phyloP scores from a whole-genome alignment of 768 basidiomycete species.

The Trametes punicea region DNA sequence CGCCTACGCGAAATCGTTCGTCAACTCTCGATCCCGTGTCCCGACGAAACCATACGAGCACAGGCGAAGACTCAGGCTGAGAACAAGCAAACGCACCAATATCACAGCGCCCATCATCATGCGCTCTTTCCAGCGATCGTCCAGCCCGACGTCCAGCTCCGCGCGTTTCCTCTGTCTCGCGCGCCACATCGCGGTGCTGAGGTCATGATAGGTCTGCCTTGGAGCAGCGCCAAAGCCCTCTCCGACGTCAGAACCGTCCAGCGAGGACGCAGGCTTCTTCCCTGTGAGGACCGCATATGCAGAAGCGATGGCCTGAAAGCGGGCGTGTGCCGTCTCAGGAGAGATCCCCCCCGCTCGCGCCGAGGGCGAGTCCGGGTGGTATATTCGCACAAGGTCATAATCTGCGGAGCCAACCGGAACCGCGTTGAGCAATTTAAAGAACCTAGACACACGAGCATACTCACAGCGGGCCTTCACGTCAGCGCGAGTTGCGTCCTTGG shows the following conservation, averaged over 20 bases:
- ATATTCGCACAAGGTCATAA: constrained; percentile 75
- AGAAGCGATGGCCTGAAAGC: constrained; percentile 64
- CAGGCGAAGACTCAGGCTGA: background rate
- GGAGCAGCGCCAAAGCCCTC: background rate
- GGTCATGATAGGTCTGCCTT: constrained; percentile 22
- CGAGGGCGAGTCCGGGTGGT: constrained; percentile 68
- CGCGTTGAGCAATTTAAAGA: background rate
- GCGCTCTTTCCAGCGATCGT: constrained; percentile 68
- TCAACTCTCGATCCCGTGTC: no score
- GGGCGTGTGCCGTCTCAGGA: constrained; percentile 52
- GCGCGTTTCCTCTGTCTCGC: constrained; percentile 32
- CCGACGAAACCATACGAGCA: no score
- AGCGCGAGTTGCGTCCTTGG: constrained; percentile 30
- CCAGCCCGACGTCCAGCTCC: constrained; percentile 47
- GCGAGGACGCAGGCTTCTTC: constrained; percentile 30
- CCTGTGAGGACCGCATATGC: constrained; percentile 67
- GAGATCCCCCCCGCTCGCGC: constrained; percentile 36
- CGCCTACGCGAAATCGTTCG: constrained; percentile 10
- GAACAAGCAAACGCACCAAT: constrained; percentile 36
- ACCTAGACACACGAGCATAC: constrained; percentile 21
- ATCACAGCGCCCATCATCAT: constrained; percentile 54
- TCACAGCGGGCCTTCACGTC: constrained; percentile 39
- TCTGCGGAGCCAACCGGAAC: constrained; percentile 38
- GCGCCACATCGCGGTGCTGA: constrained; percentile 40
- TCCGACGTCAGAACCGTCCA: constrained; percentile 21